phyloP scores from a whole-genome alignment of 2,329 filamentous ascomycete genomes.

The Volutella citrinella region DNA sequence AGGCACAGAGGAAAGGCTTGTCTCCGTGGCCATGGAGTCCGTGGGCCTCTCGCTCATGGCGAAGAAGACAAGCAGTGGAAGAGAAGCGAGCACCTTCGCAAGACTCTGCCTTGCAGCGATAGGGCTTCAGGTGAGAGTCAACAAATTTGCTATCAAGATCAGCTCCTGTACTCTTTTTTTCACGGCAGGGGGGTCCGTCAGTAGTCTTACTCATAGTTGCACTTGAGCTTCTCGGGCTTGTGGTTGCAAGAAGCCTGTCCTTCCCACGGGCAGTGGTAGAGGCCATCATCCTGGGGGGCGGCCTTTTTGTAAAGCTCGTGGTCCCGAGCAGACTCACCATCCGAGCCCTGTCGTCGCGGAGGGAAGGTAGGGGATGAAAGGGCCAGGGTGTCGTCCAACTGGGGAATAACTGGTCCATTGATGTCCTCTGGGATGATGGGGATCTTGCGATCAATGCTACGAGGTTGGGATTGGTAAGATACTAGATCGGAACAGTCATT shows the following conservation, averaged over 20 bases:
- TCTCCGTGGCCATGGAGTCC: constrained; percentile 93
- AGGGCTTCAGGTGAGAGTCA: constrained; percentile 94
- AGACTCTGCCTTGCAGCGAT: constrained; percentile 82
- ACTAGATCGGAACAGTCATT: constrained; percentile 7
- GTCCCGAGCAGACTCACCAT: constrained; percentile 58
- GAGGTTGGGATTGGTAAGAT: constrained; percentile 20
- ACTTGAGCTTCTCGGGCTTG: constrained; percentile 94
- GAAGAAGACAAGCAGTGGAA: constrained; percentile 89
- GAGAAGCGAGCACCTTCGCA: constrained; percentile 90
- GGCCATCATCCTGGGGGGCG: constrained; percentile 64
- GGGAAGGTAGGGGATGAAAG: constrained; percentile 38
- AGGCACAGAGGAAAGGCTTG: constrained; percentile 86
- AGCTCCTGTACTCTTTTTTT: too few species aligned
- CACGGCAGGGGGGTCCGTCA: too few species aligned
- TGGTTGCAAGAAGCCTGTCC: constrained; percentile 73
- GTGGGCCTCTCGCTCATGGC: constrained; percentile 93
- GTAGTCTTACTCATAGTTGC: constrained; percentile 90
- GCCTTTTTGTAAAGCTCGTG: constrained; percentile 71
- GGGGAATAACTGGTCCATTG: constrained; percentile 19
- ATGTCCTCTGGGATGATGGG: constrained; percentile 27
- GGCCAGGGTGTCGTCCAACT: constrained; percentile 28
- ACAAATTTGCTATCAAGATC: constrained; percentile 76
- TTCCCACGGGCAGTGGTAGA: constrained; percentile 91
- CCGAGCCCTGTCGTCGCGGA: constrained; percentile 46
- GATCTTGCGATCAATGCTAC: constrained; percentile 31